Conservation (phyloP, 345 rosid genomes). For the Populus deltoides region DNA sequence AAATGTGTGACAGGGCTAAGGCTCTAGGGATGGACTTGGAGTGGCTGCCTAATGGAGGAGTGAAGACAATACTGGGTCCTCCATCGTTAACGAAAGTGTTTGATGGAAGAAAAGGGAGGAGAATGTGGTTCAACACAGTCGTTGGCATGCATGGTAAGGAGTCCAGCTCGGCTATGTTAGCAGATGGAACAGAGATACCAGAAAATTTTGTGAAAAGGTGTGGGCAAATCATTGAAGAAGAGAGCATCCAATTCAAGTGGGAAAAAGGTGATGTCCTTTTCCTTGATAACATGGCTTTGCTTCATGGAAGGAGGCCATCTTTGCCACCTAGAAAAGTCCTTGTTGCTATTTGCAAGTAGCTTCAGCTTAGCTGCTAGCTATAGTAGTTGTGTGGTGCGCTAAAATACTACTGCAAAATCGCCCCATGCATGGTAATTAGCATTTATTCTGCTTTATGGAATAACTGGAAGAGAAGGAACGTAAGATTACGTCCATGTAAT, state of each 20-base stretch:
- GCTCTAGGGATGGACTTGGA: conserved; percentile 57
- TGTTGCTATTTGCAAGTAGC: conserved; percentile 59
- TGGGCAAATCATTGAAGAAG: conserved; percentile 62
- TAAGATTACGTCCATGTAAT: no score
- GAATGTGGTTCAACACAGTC: conserved; percentile 68
- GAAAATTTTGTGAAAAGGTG: conserved; percentile 48
- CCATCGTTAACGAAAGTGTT: conserved; percentile 48
- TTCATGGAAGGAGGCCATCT: conserved; percentile 69
- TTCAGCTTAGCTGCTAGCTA: background rate
- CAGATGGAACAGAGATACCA: conserved; percentile 57
- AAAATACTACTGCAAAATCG: no score
- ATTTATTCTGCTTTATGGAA: no score
- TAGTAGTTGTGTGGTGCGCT: background rate
- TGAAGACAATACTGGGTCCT: conserved; percentile 40
- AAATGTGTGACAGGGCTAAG: conserved; percentile 30
- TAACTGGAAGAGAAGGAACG: no score
- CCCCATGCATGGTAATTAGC: no score
- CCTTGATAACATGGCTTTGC: conserved; percentile 58
- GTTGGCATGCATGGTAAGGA: conserved; percentile 68
- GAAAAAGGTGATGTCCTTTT: conserved; percentile 63
- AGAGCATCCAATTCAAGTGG: conserved; percentile 74
- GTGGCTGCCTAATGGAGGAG: conserved; percentile 54
- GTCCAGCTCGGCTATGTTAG: conserved; percentile 52
- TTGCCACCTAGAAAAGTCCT: conserved; percentile 54
- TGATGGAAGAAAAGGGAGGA: conserved; percentile 61